A percentile compares a stretch with the other conserved stretches of the same genome.
Evolutionary conservation across 2,329 filamentous ascomycete species (phyloP).

Genomic region (Capronia epimyces): DNA sequence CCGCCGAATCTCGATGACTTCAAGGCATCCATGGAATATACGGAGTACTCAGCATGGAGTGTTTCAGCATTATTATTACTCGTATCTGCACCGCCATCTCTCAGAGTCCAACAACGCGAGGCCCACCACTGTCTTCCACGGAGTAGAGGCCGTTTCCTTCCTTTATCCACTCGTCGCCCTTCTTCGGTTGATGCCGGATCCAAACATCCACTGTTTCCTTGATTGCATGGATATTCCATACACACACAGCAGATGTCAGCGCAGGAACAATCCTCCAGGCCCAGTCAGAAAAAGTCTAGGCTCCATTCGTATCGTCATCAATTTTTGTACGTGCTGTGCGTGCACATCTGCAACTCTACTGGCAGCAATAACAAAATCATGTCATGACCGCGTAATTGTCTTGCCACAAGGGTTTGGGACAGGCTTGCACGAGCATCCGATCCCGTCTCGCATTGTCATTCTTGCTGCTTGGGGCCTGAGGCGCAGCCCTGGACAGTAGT

Average conservation of each 20-base stretch:
- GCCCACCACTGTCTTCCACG: neutral
- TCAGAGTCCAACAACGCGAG: neutral
- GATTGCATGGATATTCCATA: neutral
- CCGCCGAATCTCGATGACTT: too few species aligned
- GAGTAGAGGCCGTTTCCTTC: neutral
- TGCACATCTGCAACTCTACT: too few species aligned
- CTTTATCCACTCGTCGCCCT: neutral
- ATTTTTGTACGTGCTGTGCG: too few species aligned
- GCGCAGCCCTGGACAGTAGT: too few species aligned
- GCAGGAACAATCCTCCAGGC: neutral
- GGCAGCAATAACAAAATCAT: neutral
- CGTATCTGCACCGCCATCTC: too few species aligned
- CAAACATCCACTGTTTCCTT: constrained; percentile 3
- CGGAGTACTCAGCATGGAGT: too few species aligned
- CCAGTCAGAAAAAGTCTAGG: neutral
- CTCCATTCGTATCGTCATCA: neutral
- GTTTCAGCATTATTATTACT: too few species aligned
- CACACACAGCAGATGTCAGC: neutral
- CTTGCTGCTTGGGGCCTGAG: too few species aligned
- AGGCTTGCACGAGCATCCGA: too few species aligned
- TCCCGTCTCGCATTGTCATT: too few species aligned
- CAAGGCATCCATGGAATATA: too few species aligned
- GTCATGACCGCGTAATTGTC: neutral
- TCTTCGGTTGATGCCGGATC: constrained; percentile 8
- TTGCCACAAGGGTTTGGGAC: too few species aligned